These are phyloP conservation scores for Nothophytophthora sp. DNA, from an alignment of 352 stramenopile genomes.

Conservation along the genomic window DNA sequence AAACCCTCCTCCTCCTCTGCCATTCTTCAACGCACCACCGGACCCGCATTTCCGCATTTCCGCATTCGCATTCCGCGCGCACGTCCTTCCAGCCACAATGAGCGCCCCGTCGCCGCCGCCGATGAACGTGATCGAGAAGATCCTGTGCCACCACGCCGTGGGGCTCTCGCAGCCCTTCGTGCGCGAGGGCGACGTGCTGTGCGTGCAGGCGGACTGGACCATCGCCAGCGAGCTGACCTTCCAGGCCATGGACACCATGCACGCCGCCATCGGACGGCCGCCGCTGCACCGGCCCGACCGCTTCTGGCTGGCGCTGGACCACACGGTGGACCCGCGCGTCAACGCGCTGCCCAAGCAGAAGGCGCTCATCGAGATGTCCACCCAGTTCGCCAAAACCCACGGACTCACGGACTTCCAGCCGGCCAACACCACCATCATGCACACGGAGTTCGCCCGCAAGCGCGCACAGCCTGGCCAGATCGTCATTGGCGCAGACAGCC, in stretches of 20 bases:
- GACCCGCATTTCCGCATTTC: conserved; percentile 1
- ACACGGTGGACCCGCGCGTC: conserved; percentile 80
- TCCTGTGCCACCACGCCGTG: too few species aligned
- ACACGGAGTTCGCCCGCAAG: conserved; percentile 82
- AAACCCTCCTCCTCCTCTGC: conserved; percentile 33
- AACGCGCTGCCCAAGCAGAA: conserved; percentile 81
- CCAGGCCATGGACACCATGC: conserved; percentile 83
- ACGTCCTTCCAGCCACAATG: neutral
- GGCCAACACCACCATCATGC: conserved; percentile 87
- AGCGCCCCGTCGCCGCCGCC: conserved; percentile 13
- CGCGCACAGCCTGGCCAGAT: conserved; percentile 83
- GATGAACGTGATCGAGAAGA: conserved; percentile 78
- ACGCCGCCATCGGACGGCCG: conserved; percentile 72
- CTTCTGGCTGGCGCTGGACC: conserved; percentile 84
- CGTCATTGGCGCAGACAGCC: conserved; percentile 77
- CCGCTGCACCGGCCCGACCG: conserved; percentile 75
- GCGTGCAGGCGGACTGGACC: conserved; percentile 57
- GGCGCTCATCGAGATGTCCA: conserved; percentile 79
- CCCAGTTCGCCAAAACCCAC: conserved; percentile 74
- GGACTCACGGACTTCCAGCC: conserved; percentile 77
- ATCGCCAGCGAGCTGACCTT: conserved; percentile 74
- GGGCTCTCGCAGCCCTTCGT: conserved; percentile 42
- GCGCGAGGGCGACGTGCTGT: conserved; percentile 57
- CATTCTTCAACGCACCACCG: conserved; percentile 21
- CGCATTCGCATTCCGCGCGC: neutral